These are phyloP conservation scores for Trichophyton mentagrophytes DNA, from an alignment of 2,329 filamentous ascomycete species.

Conservation along the genomic window DNA sequence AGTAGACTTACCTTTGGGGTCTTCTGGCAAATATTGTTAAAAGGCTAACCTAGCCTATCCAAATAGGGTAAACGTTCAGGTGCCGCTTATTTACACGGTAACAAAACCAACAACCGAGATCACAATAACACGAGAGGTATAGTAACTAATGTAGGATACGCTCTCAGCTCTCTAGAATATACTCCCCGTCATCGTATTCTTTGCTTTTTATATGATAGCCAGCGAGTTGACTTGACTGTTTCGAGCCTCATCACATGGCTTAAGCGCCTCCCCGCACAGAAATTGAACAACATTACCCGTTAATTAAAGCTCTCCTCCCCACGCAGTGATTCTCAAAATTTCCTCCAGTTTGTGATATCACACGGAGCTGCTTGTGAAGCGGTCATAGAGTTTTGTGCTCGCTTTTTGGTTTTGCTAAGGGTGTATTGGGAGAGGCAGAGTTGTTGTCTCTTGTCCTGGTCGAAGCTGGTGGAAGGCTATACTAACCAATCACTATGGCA, in stretches of 20 bases:
- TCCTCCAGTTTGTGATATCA: not conserved
- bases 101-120: too few species aligned
- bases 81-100: not conserved
- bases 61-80: not conserved
- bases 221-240: not conserved
- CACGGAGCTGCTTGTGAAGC: not conserved
- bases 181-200: not conserved
- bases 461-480: not conserved
- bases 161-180: too few species aligned
- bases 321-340: not conserved
- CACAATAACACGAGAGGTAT: not conserved
- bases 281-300: not conserved
- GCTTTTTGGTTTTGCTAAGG: not conserved
- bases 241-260: slow-evolving; percentile 2
- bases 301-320: not conserved
- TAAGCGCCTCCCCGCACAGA: not conserved
- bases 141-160: too few species aligned
- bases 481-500: slow-evolving; percentile 5
- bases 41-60: not conserved
- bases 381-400: not conserved
- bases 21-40: not conserved
- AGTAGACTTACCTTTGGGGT: too few species aligned
- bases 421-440: not conserved
- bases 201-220: not conserved
- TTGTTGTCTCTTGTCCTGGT: not conserved